Evolutionary conservation across 2,329 filamentous ascomycete species (phyloP).

Genomic region (Pyricularia sp.): DNA sequence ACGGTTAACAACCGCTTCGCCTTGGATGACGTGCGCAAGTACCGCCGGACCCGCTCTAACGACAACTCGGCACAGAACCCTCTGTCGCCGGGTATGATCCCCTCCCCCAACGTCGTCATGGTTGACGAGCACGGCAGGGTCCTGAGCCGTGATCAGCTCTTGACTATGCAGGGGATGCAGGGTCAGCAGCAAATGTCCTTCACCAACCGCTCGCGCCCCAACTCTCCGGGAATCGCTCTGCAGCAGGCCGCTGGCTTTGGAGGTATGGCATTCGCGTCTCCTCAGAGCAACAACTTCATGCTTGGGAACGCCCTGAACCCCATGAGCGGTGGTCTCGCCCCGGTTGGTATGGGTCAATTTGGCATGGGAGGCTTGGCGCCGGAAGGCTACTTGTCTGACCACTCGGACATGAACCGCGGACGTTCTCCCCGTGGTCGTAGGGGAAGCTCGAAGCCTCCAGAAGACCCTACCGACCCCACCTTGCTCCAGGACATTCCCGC

Average conservation of each 20-base stretch:
- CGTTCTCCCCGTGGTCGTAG: conserved; percentile 85
- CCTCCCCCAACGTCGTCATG: conserved; percentile 77
- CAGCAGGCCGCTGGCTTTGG: conserved; percentile 36
- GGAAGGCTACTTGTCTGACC: conserved; percentile 88
- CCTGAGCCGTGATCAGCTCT: conserved; percentile 73
- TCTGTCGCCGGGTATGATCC: conserved; percentile 59
- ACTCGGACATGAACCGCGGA: conserved; percentile 83
- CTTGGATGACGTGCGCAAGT: conserved; percentile 93
- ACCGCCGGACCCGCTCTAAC: conserved; percentile 81
- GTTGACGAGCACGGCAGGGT: conserved; percentile 90
- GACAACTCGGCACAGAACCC: conserved; percentile 56
- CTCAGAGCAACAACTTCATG: conserved; percentile 90
- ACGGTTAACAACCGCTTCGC: conserved; percentile 98
- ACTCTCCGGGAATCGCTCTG: conserved; percentile 79
- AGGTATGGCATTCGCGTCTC: conserved; percentile 64
- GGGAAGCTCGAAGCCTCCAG: conserved; percentile 93
- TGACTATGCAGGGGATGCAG: conserved; percentile 63
- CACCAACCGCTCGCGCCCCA: conserved; percentile 74
- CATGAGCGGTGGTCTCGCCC: conserved; percentile 36
- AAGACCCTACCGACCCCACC: conserved; percentile 87
- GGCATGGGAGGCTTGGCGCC: conserved; percentile 47
- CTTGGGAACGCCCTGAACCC: conserved; percentile 5
- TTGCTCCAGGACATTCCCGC: conserved; percentile 91
- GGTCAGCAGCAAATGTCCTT: conserved; percentile 43
- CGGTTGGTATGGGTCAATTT: conserved; percentile 64